Conservation (phyloP, 73 alveolate genomes). For the Paramecium tetraurelia region DNA sequence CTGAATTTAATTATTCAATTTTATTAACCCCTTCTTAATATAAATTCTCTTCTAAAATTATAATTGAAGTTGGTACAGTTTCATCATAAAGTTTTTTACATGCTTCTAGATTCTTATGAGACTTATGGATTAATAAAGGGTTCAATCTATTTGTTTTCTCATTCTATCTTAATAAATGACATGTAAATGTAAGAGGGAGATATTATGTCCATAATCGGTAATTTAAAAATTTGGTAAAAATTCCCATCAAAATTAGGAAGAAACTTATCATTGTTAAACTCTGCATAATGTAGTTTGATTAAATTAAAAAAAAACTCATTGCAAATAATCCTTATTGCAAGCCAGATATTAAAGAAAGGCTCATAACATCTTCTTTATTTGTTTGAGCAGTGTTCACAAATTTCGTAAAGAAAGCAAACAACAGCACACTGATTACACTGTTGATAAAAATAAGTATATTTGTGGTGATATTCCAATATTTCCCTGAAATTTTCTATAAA, state of each 20-base stretch:
- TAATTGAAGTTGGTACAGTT: slow-evolving; percentile 33
- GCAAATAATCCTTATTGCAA: slow-evolving; percentile 36
- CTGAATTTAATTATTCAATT: background rate
- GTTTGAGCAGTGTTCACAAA: background rate
- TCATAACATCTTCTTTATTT: background rate
- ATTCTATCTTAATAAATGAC: slow-evolving; percentile 5
- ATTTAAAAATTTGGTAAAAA: background rate
- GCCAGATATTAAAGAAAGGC: background rate
- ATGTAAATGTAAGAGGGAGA: background rate
- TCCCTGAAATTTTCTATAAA: background rate
- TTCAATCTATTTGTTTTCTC: background rate
- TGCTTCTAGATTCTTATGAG: slow-evolving; percentile 12
- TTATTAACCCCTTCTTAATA: background rate
- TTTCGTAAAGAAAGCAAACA: background rate
- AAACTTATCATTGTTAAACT: background rate
- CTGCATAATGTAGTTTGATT: background rate
- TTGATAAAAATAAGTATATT: background rate
- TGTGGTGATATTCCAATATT: background rate
- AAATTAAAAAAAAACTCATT: background rate
- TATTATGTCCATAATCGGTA: slow-evolving; percentile 33
- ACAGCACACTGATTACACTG: background rate
- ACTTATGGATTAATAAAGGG: background rate
- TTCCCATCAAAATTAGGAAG: background rate
- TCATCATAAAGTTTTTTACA: slow-evolving; percentile 43
- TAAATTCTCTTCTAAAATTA: background rate